Percentiles rank a stretch among this genome's conserved stretches.
Conservation (phyloP, 2,329 filamentous ascomycete genomes). For the Chrysoporthe cubensis region DNA sequence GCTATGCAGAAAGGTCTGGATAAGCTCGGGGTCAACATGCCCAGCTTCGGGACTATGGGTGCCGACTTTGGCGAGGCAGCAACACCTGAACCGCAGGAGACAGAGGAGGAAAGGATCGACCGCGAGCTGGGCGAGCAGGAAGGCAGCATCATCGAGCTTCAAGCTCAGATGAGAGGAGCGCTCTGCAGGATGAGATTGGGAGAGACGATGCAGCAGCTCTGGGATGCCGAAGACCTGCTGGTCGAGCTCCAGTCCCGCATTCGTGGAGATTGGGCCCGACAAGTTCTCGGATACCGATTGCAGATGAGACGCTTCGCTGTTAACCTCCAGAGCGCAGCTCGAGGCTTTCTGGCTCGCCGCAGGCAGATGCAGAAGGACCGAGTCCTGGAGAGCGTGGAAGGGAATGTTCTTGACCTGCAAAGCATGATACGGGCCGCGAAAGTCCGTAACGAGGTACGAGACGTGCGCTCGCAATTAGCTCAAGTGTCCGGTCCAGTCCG, state of each 20-base stretch:
- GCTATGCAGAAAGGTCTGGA: constrained; percentile 96
- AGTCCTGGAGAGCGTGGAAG: constrained; percentile 71
- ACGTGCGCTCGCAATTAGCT: constrained; percentile 62
- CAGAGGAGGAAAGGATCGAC: constrained; percentile 85
- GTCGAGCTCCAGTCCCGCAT: constrained; percentile 85
- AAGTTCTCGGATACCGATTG: constrained; percentile 80
- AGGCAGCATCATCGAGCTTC: constrained; percentile 73
- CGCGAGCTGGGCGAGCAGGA: constrained; percentile 82
- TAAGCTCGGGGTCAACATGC: constrained; percentile 93
- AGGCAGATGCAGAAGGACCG: constrained; percentile 65
- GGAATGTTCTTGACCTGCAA: constrained; percentile 77
- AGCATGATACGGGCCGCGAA: constrained; percentile 76
- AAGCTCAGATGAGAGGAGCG: constrained; percentile 84
- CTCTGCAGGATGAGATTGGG: constrained; percentile 77
- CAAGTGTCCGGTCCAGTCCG: constrained; percentile 66
- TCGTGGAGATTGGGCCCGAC: constrained; percentile 83
- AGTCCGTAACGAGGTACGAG: constrained; percentile 60
- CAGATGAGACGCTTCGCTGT: constrained; percentile 86
- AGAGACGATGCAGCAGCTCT: constrained; percentile 83
- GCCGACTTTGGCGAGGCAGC: constrained; percentile 89
- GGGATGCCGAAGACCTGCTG: constrained; percentile 80
- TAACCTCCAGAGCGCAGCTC: constrained; percentile 75
- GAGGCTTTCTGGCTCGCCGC: constrained; percentile 74
- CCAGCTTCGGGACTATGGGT: constrained; percentile 96
- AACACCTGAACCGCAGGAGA: constrained; percentile 71